Evolutionary conservation across 495 filamentous ascomycete species (phyloP).

Genomic region (Trichoderma erinaceum): DNA sequence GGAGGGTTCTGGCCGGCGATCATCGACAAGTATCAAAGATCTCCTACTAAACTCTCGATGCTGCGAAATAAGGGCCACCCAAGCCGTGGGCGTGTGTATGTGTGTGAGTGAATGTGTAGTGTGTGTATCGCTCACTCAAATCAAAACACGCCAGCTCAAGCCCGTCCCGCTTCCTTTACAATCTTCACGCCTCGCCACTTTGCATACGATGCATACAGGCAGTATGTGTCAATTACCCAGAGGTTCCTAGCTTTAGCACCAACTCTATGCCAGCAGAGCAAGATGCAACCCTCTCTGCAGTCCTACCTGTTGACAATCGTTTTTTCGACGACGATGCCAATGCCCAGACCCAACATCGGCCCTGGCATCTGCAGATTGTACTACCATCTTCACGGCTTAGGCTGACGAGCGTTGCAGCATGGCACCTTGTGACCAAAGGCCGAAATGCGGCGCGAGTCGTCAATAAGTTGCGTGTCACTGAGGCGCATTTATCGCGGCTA

Average conservation of each 20-base stretch:
- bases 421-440: background rate
- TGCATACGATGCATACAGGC: background rate
- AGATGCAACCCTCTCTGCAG: no score
- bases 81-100: background rate
- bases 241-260: no score
- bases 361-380: no score
- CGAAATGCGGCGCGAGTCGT: background rate
- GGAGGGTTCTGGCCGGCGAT: background rate
- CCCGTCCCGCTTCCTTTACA: background rate
- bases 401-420: no score
- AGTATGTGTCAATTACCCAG: no score
- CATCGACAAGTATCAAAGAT: background rate
- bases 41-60: slow-evolving; percentile 14
- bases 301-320: no score
- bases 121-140: background rate
- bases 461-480: no score
- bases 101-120: background rate
- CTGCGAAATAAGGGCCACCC: background rate
- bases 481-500: no score
- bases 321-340: no score
- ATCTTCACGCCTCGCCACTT: background rate
- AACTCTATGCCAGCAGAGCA: no score
- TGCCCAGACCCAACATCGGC: no score
- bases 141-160: background rate
- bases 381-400: no score